A percentile compares a stretch with the other conserved stretches of the same genome.
phyloP scores from a whole-genome alignment of 1,139 yeast genomes.

The Petasospora fabianii region DNA sequence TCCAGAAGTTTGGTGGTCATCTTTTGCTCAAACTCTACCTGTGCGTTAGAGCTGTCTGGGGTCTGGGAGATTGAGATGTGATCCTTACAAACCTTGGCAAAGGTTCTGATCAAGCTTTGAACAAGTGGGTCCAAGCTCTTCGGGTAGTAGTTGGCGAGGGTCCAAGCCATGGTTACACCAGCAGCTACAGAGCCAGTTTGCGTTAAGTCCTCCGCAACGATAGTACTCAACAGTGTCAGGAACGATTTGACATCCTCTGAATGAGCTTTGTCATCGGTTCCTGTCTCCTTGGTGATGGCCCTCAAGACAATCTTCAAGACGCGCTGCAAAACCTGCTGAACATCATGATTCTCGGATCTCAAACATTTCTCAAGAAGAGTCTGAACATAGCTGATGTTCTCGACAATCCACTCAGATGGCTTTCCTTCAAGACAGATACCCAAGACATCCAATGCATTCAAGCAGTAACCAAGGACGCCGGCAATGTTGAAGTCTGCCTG shows the following conservation, averaged over 20 bases:
- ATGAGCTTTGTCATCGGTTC: conserved; percentile 48
- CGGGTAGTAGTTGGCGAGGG: conserved; percentile 72
- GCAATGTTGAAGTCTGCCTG: conserved; percentile 70
- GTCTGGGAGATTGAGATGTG: conserved; percentile 68
- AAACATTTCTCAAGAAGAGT: conserved; percentile 77
- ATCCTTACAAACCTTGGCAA: conserved; percentile 85
- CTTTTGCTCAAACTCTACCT: conserved; percentile 64
- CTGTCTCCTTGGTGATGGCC: conserved; percentile 48
- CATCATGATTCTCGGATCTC: conserved; percentile 78
- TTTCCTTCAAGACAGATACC: conserved; percentile 84
- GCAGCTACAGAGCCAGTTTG: conserved; percentile 85
- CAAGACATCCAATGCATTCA: conserved; percentile 88
- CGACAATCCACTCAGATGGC: conserved; percentile 68
- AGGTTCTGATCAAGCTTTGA: conserved; percentile 77
- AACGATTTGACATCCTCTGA: conserved; percentile 63
- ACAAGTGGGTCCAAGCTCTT: conserved; percentile 68
- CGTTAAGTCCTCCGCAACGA: conserved; percentile 80
- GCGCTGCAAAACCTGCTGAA: conserved; percentile 76
- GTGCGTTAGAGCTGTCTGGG: conserved; percentile 33
- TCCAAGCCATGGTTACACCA: conserved; percentile 85
- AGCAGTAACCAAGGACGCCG: conserved; percentile 61
- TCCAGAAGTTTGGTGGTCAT: conserved; percentile 75
- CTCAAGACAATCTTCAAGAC: conserved; percentile 64
- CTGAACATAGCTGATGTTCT: conserved; percentile 65
- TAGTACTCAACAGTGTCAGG: conserved; percentile 55